Evolutionary conservation across 2,329 filamentous ascomycete species (phyloP).

Genomic region (Ambrosiella beaveri): DNA sequence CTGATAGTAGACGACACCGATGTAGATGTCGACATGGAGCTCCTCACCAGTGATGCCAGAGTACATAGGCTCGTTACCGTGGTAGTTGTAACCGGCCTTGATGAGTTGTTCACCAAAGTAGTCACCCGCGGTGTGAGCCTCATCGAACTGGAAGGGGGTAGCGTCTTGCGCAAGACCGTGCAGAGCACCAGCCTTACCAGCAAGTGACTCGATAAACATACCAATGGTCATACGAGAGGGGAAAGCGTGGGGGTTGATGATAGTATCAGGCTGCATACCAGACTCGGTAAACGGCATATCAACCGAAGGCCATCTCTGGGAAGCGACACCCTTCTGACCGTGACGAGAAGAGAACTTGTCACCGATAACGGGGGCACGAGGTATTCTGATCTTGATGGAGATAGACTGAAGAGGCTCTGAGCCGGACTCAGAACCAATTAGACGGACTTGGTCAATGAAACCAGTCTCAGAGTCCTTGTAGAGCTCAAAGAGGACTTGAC

Average conservation of each 20-base stretch:
- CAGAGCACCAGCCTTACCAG: constrained; percentile 83
- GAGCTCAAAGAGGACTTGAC: constrained; percentile 70
- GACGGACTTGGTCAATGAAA: constrained; percentile 80
- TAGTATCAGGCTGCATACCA: constrained; percentile 90
- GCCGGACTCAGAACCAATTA: constrained; percentile 73
- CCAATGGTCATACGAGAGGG: constrained; percentile 99
- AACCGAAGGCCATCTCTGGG: constrained; percentile 82
- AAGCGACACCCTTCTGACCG: constrained; percentile 93
- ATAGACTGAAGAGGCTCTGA: constrained; percentile 72
- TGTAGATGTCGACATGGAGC: constrained; percentile 85
- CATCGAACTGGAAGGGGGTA: constrained; percentile 87
- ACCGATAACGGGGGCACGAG: constrained; percentile 79
- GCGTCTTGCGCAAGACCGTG: constrained; percentile 93
- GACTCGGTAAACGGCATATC: constrained; percentile 97
- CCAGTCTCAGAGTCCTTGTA: constrained; percentile 86
- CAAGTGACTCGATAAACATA: constrained; percentile 96
- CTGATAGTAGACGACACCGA: constrained; percentile 96
- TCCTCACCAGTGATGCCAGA: constrained; percentile 91
- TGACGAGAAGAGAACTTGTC: constrained; percentile 99
- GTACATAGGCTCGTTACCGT: constrained; percentile 98
- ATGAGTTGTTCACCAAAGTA: constrained; percentile 92
- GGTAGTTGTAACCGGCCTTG: constrained; percentile 93
- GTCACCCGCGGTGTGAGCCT: constrained; percentile 78
- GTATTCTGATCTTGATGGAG: constrained; percentile 83
- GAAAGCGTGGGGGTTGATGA: constrained; percentile 99